Evolutionary conservation across 371 early-diverging fungal genomes (phyloP), one percentile per base, ranked within the genome.

Genomic region (Mucor mucedo): DNA sequence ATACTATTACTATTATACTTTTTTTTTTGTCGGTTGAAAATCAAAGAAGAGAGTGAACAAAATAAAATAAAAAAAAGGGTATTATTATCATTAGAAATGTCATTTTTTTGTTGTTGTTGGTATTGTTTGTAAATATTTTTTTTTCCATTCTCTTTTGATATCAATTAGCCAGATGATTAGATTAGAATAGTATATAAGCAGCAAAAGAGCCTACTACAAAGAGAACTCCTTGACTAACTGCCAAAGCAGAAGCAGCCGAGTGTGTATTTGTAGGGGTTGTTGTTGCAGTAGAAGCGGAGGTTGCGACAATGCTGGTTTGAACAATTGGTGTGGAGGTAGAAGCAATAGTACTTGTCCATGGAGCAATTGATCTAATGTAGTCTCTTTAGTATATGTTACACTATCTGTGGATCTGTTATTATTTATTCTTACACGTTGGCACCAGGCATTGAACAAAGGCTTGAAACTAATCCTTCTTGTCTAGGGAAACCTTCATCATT

Each of bases 361-460:
- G 63, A 40, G 70, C 48, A 58, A 71, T 55, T 32, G 72, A 68
- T 6, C 72, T 71, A 62, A 45, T 29, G 1, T 40, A 14, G n/a
- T 13, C 21, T 58, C 11, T 33, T 58, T 45, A 58, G 35, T 58
- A 45, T 45, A 35, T 4, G 35, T 35, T 35, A 35, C 35, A 35
- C 42, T 21, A 57, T 5, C 9, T 42, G 14, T 14, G 5, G 8
- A 30, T 13, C 14, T 39, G 5, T 7, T 30, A 53, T 2, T 38
- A 28, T 14, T 52, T 29, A 63, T 10, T 50, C 72, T 58, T 71
- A 71, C 72, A 67, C 72, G 55, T 71, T 71, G 49, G 72, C 72
- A 53, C 72, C 72, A 62, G 72, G 72, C 62, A 63, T 68, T 7
- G 72, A 67, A 59, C 72, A 71, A 7, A 14, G 29, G 28, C 52